Evolutionary conservation across 208 protist species (phyloP).

Genomic region (Crithidia sp.): DNA sequence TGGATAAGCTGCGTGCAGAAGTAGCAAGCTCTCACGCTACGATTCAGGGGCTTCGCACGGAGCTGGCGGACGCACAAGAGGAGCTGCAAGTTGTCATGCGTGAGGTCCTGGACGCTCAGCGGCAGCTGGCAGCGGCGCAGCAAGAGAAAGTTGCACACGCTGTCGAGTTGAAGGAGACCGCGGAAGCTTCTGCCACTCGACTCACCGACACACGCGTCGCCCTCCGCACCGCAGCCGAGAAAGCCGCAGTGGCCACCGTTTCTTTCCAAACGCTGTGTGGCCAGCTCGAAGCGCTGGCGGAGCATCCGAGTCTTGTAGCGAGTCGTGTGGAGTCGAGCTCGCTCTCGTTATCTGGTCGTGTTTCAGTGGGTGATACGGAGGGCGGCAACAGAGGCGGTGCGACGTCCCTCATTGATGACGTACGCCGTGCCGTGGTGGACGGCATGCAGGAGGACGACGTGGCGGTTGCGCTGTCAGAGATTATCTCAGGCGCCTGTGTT

Average conservation of each 20-base stretch:
- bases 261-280: constrained; percentile 23
- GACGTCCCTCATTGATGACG: neutral
- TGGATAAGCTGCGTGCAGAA: neutral
- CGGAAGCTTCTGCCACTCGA: no score
- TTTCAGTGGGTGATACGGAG: neutral
- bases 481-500: no score
- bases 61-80: neutral
- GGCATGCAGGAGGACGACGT: constrained; percentile 7
- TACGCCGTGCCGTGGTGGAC: neutral
- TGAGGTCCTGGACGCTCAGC: neutral
- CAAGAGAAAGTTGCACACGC: neutral
- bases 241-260: constrained; percentile 18
- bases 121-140: neutral
- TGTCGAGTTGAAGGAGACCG: neutral
- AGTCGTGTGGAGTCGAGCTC: neutral
- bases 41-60: neutral
- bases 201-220: no score
- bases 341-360: neutral
- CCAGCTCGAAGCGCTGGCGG: constrained; percentile 2
- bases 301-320: neutral
- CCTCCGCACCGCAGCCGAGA: neutral
- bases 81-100: constrained; percentile 8
- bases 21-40: neutral
- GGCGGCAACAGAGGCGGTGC: neutral
- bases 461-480: neutral